Conservation (phyloP, 768 basidiomycete genomes). For the Boletus patriciae region DNA sequence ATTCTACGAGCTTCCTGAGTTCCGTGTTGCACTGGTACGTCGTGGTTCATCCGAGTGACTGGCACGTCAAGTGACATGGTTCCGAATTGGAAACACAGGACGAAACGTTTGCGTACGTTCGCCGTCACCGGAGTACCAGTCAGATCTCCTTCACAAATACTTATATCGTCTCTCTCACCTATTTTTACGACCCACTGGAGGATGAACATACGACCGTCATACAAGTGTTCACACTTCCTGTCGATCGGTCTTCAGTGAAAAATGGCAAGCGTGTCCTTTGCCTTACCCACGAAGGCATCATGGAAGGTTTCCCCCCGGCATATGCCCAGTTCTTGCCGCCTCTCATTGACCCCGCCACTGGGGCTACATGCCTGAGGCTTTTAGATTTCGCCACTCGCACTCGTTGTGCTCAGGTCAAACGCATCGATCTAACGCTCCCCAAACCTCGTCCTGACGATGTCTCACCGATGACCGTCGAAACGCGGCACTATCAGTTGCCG, state of each 20-base stretch:
- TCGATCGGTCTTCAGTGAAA: background rate
- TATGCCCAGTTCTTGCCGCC: background rate
- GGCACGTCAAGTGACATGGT: background rate
- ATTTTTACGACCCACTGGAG: too few species aligned
- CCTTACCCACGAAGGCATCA: background rate
- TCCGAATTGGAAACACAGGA: background rate
- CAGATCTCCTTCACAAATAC: background rate
- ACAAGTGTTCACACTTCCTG: background rate
- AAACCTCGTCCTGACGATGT: background rate
- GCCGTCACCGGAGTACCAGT: too few species aligned
- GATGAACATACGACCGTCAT: background rate
- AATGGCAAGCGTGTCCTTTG: background rate
- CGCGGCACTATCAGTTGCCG: background rate
- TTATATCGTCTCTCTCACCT: background rate
- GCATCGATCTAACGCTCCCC: background rate
- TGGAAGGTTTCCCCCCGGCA: rapidly evolving
- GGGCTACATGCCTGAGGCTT: background rate
- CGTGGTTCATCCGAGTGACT: slow-evolving; percentile 7
- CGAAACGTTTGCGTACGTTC: background rate
- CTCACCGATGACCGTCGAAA: background rate
- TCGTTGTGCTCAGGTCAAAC: background rate
- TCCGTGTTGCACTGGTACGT: background rate
- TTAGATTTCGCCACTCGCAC: background rate
- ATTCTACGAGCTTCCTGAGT: background rate
- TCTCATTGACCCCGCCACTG: background rate